phyloP scores from a whole-genome alignment of 169 alveolate genomes.

The Plasmodium billcollinsi region DNA sequence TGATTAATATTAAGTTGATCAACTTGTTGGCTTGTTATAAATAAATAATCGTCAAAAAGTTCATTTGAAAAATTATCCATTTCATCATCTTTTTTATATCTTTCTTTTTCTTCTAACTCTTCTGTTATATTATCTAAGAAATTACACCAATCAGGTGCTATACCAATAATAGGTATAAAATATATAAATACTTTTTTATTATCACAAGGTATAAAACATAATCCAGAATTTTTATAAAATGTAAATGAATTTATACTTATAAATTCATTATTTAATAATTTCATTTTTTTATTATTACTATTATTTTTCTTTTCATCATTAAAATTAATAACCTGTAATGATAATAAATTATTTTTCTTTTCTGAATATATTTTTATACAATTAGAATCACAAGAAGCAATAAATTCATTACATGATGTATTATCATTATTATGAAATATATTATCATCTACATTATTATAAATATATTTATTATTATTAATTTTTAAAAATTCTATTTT shows the following conservation, averaged over 20 bases:
- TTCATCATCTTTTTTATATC: constrained; percentile 80
- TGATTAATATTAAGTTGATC: constrained; percentile 93
- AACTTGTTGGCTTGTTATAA: constrained; percentile 94
- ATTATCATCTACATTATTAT: not conserved
- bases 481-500: constrained; percentile 80
- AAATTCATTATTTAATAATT: constrained; percentile 30
- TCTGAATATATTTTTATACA: constrained; percentile 79
- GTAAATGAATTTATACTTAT: constrained; percentile 80
- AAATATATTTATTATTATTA: constrained; percentile 71
- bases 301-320: constrained; percentile 37
- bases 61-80: constrained; percentile 78
- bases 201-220: constrained; percentile 95
- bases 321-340: constrained; percentile 73
- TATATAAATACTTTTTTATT: constrained; percentile 93
- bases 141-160: constrained; percentile 98
- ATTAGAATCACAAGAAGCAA: constrained; percentile 83
- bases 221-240: constrained; percentile 92
- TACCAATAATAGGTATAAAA: constrained; percentile 95
- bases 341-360: constrained; percentile 71
- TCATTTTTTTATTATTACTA: constrained; percentile 26
- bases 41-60: constrained; percentile 94
- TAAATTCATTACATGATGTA: constrained; percentile 58
- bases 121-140: constrained; percentile 97
- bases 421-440: not conserved
- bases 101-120: constrained; percentile 93